Base-by-base conservation (phyloP, 2,329 filamentous ascomycete species). In the Talaromyces amestolkiae region DNA sequence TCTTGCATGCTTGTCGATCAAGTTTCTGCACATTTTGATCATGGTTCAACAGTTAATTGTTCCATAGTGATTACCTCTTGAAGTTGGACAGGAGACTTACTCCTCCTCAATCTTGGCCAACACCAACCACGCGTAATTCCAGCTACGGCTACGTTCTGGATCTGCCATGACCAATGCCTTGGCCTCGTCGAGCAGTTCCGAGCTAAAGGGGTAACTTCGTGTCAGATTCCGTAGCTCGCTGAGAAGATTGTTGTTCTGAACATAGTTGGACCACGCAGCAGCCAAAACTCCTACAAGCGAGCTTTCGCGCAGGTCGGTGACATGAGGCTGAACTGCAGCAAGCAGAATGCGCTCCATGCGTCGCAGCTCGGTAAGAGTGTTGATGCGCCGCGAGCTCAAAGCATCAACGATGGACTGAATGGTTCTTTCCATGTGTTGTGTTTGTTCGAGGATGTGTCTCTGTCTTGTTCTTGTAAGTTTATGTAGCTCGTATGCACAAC, bases 51-150 rank as follows among this genome's bases (percentile, higher is more conserved):
- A 24, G 22, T 63, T 39, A 54, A 22, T 22, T 17, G 8, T 31
- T 27, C 37, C 53, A 56, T 22, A 24, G 47, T 39, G 19, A 37
- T n/a, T 6, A 13, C 4, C 7, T 45, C n/a, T 13, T 45, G 3
- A 41, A 8, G 5, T 24, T 11, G 19, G 15, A 41, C 8, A 33
- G 39, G 24, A 22, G 6, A 81, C 85, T 76, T 79, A 89, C 87
- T 89, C 87, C 64, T 86, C 84, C 24, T 83, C 81, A 60, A 91
- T 87, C 75, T 91, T 91, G 49, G 79, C 79, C 10, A 92, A 78
- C 37, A 90, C 87, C 54, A 92, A 78, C 89, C 90, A 92, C 49
- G 88, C 90, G 70, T 90, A 81, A 73, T 92, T 93, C 89, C 90
- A 92, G 73, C 89, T 91, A 27, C 87, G 83, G 70, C 87, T 87